Base-by-base conservation (phyloP, 1,284 basidiomycete genomes). In the Paramarasmius palmivorus region DNA sequence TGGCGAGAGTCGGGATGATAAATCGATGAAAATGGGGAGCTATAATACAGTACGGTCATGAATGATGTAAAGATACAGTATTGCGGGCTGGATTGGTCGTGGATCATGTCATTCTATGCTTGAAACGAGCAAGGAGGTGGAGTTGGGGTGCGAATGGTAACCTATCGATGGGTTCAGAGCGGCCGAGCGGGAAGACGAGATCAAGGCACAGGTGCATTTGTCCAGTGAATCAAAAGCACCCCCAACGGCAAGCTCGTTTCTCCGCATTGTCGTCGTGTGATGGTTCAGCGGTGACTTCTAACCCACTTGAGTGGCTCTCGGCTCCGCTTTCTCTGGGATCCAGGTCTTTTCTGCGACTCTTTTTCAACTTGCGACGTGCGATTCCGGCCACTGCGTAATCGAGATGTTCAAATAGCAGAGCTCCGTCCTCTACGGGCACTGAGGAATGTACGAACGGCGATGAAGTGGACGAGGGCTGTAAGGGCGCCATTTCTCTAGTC, bases 171-270 rank as follows among this genome's bases (percentile, higher is more conserved):
- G 5, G n/a, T 6, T n/a, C 7, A 40, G 20, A 22, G 15, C n/a
- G 38, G 29, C 12, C 6, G 12, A 17, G 20, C 38, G 15, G 8
- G 38, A 6, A n/a, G n/a, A n/a, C 7, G n/a, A 40, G 8, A 6
- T 5, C 38, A 40, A n/a, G 6, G 8, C 8, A 7, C 8, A 40
- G 38, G 15, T n/a, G n/a, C 38, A 40, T 6, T 17, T 17, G 20
- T 5, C 6, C n/a, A 40, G 38, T 7, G 1, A 4, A 15, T 50
- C 20, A 55, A 25, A 55, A 45, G 45, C 53, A 55, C 10, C 49
- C 53, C 53, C 53, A 55, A 19, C 53, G 53, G 42, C 53, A 55
- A 7, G 49, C 49, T 44, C 53, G 50, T 15, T 22, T 40, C 4
- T 42, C 49, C 37, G 40, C n/a, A 2, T 17, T 23, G 26, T 40